Evolutionary conservation across 768 basidiomycete species (phyloP), one percentile per base, ranked within the genome.

Genomic region (Lactarius psammicola): DNA sequence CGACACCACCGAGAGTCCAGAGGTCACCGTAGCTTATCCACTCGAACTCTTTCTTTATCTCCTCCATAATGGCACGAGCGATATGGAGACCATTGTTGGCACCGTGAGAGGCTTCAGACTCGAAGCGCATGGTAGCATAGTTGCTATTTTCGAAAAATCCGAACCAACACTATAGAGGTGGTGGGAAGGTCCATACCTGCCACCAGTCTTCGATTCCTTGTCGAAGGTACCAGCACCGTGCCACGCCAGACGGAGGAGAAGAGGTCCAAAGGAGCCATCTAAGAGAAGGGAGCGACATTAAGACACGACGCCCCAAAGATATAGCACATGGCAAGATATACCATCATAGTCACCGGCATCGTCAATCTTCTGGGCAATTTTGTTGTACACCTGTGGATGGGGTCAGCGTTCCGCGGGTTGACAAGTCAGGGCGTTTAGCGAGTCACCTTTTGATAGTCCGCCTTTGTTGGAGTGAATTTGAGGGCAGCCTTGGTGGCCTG

Each of bases 61-160:
- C 83, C 74, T 97, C 92, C 85, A 98, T 88, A 65, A 92, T 76
- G 6, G 76, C 81, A 64, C 96, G 91, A 46, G 94, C 95, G 62
- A 94, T 74, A 66, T 89, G 77, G 62, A 96, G 81, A 31, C 94
- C 94, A 31, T 85, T 85, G 77, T 96, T 96, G 58, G 93, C 94
- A 40, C 80, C 85, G 74, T 98, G 94, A 33, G 82, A 74, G 13
- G 94, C 74, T 75, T 98, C 96, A 46, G 96, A 92, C 61, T 87
- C 85, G 78, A 98, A 99, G 63, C 96, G 90, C 96, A 99, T 99
- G 28, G 96, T 98, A 2, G 97, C 96, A 70, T 93, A 95, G 84
- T 99, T 98, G 82, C 92, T 90, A 74, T 36, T 51, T 31, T 54
- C 56, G 30, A 61, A 30, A n/a, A 23, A 69, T 55, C 49, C 51